These are phyloP conservation scores for Boletus holoroseus DNA, from an alignment of 1,284 basidiomycete genomes.

Conservation along the genomic window DNA sequence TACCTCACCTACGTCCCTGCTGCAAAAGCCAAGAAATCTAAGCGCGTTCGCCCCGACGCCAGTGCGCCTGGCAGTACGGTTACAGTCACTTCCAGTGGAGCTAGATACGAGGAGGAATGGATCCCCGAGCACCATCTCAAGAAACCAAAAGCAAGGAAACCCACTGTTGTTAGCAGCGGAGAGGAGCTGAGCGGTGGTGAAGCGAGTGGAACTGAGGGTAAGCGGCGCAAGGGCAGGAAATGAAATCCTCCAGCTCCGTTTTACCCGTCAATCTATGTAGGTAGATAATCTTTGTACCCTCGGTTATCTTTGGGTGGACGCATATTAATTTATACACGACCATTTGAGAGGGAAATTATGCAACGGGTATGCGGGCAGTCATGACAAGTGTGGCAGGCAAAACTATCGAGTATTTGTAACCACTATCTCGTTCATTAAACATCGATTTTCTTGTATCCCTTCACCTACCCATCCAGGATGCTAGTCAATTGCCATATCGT, in stretches of 20 bases:
- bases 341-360: background rate
- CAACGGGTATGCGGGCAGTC: background rate
- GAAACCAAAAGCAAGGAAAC: conserved; percentile 54
- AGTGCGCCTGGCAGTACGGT: conserved; percentile 56
- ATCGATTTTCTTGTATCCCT: conserved; percentile 52
- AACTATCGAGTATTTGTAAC: background rate
- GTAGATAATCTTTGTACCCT: conserved; percentile 1
- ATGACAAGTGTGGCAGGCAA: background rate
- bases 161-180: conserved; percentile 49
- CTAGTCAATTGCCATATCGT: conserved; percentile 5
- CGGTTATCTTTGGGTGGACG: background rate
- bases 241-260: conserved; percentile 26
- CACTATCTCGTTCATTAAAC: conserved; percentile 16
- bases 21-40: conserved; percentile 38
- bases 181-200: conserved; percentile 64
- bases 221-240: conserved; percentile 56
- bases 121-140: conserved; percentile 83
- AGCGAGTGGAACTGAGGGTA: conserved; percentile 53
- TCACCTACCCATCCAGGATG: conserved; percentile 36
- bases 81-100: conserved; percentile 65
- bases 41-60: conserved; percentile 35
- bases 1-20: conserved; percentile 66
- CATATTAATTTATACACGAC: conserved; percentile 11
- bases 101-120: conserved; percentile 87
- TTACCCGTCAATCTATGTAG: background rate